Evolutionary conservation across 164 flowering plant genomes (phyloP).

Genomic region (Warburgia ugandensis): DNA sequence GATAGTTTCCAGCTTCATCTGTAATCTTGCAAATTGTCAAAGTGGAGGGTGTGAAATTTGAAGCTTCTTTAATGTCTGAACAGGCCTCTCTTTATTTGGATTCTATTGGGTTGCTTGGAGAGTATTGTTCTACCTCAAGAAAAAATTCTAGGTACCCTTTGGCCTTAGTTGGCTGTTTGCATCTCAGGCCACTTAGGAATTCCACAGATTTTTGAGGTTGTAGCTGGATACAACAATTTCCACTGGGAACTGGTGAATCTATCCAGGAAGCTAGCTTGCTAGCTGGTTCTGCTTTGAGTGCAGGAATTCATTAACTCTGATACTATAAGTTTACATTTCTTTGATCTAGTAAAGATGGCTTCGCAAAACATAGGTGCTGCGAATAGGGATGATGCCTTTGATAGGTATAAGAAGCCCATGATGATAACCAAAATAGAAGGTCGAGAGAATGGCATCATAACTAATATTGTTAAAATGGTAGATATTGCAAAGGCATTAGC

Average conservation of each 20-base stretch:
- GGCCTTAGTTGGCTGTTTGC: slow-evolving; percentile 31
- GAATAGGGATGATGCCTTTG: slow-evolving; percentile 93
- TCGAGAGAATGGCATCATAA: slow-evolving; percentile 92
- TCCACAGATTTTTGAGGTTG: slow-evolving; percentile 16
- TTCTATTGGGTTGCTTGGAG: slow-evolving; percentile 66
- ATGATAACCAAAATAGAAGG: slow-evolving; percentile 95
- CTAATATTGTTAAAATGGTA: slow-evolving; percentile 86
- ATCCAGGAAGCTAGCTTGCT: background rate
- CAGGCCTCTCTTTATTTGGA: slow-evolving; percentile 41
- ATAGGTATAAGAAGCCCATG: slow-evolving; percentile 92
- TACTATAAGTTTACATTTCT: slow-evolving; percentile 1
- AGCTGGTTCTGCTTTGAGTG: background rate
- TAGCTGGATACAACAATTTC: slow-evolving; percentile 27
- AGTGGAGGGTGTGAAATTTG: slow-evolving; percentile 35
- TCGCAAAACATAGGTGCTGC: slow-evolving; percentile 87
- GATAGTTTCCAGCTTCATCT: too few species aligned
- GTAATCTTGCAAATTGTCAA: too few species aligned
- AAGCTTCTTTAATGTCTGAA: slow-evolving; percentile 72
- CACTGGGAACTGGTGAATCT: slow-evolving; percentile 9
- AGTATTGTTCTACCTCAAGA: slow-evolving; percentile 50
- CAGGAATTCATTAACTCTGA: slow-evolving; percentile 13
- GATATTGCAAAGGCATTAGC: slow-evolving; percentile 88
- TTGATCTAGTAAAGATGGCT: slow-evolving; percentile 45
- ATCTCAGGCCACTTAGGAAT: slow-evolving; percentile 22
- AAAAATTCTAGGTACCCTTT: slow-evolving; percentile 29